phyloP scores from a whole-genome alignment of 2,329 filamentous ascomycete genomes.

The Colletotrichum cuscutae region DNA sequence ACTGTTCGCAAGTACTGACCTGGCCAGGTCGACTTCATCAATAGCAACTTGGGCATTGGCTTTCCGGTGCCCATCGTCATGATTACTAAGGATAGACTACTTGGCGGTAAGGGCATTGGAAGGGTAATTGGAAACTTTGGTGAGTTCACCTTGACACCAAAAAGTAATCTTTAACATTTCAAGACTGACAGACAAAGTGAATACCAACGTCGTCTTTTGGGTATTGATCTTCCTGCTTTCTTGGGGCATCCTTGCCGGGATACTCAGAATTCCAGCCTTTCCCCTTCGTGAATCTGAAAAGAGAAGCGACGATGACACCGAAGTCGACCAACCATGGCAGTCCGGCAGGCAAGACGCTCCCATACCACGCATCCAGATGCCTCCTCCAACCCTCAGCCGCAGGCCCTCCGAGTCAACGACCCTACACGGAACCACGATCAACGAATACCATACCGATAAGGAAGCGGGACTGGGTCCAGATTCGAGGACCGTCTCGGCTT shows the following conservation, averaged over 20 bases:
- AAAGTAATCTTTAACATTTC: background rate
- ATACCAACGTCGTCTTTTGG: constrained; percentile 50
- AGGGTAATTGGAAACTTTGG: constrained; percentile 56
- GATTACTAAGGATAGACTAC: constrained; percentile 49
- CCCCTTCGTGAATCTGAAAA: background rate
- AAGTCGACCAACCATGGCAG: background rate
- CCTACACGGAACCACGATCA: constrained; percentile 17
- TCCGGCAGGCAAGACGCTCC: background rate
- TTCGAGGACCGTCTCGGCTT: constrained; percentile 21
- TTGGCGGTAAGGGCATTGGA: constrained; percentile 49
- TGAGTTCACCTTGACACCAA: constrained; percentile 40
- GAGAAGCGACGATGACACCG: background rate
- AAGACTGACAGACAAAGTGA: constrained; percentile 39
- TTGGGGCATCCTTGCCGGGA: constrained; percentile 17
- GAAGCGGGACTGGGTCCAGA: constrained; percentile 20
- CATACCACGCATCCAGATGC: background rate
- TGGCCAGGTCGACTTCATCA: constrained; percentile 59
- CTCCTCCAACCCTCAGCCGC: background rate
- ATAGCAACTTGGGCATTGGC: constrained; percentile 60
- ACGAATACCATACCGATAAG: constrained; percentile 31
- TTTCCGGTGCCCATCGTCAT: constrained; percentile 62
- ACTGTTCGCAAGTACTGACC: background rate
- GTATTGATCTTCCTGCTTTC: constrained; percentile 40
- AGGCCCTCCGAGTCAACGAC: constrained; percentile 27
- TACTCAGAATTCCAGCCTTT: background rate